Evolutionary conservation across 2,329 filamentous ascomycete genomes (phyloP), one percentile per base, ranked within the genome.

Genomic region (Fusarium transvaalense): DNA sequence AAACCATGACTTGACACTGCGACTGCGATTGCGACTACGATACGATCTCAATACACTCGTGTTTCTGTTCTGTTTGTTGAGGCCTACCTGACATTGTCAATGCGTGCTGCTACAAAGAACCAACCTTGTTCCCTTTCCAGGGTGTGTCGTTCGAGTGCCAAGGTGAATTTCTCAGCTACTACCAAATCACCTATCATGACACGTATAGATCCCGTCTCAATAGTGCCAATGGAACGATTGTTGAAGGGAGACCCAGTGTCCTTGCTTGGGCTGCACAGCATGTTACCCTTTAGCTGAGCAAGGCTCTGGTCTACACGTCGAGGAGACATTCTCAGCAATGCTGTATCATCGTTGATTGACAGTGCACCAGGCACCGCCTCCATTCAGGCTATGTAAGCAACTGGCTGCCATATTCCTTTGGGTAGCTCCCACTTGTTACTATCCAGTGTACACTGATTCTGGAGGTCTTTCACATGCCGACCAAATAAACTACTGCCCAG

Each of bases 1-100:
- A 74, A 54, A 66, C 67, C 34, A 53, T 66, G 64, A 69, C 47
- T 71, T 55, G 43, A 43, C 57, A 35, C 56, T 48, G 52, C 17
- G 42, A 50, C 57, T 25, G 48, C 27, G 60, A 35, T 55, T 48
- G 52, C 17, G 42, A 50, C 57, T 25, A 51, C 27, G 55, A 48
- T 27, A 53, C 27, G 55, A 45, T 35, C 43, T 34, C 23, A 10
- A 27, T 31, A 34, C 25, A 19, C 37, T 32, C 31, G 14, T 56
- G 35, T 29, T 46, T 4, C n/a, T 56, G n/a, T 42, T 31, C 35
- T 50, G 41, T 46, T 43, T 59, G 23, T 69, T 53, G 31, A 46
- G 35, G 31, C 25, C 31, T 27, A 32, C 25, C 37, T 23, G 35
- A 31, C 37, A 23, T 47, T 35, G 25, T 48, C 46, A 52, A 56